These are phyloP conservation scores for Termitomyces sp. DNA, from an alignment of 768 basidiomycete species.

Conservation along the genomic window DNA sequence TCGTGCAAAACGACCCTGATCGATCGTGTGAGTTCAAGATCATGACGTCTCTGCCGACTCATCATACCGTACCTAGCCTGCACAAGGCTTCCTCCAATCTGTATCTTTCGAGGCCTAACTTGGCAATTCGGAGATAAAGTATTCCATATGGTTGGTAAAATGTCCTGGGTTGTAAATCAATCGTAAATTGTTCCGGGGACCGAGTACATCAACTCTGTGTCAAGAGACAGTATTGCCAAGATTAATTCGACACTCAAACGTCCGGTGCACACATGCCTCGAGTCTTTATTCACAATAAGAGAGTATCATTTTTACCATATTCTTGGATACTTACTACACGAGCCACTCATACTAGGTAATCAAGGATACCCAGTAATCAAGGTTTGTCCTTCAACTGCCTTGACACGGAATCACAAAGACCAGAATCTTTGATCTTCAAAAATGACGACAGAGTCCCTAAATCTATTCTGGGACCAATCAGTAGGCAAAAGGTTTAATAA, in stretches of 20 bases:
- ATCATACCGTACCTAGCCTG: too few relatives aligned
- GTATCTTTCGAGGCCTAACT: neutral
- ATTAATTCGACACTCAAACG: neutral
- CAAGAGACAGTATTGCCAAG: neutral
- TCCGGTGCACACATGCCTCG: neutral
- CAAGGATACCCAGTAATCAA: too few relatives aligned
- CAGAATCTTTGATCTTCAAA: neutral
- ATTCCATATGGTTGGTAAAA: neutral
- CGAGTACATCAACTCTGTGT: neutral
- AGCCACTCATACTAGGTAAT: neutral
- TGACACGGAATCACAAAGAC: neutral
- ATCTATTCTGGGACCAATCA: neutral
- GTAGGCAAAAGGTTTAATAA: neutral
- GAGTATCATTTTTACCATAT: neutral
- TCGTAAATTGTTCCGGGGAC: neutral
- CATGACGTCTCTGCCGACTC: neutral
- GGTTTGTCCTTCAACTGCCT: neutral
- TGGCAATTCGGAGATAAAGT: neutral
- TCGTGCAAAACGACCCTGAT: neutral
- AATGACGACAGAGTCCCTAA: neutral
- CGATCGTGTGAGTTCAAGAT: neutral
- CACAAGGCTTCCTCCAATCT: neutral
- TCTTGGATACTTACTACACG: neutral
- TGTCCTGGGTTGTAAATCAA: too few relatives aligned
- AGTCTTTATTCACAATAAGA: neutral